These are phyloP conservation scores for Escovopsis sp. DNA, from an alignment of 2,329 filamentous ascomycete genomes.

Conservation along the genomic window DNA sequence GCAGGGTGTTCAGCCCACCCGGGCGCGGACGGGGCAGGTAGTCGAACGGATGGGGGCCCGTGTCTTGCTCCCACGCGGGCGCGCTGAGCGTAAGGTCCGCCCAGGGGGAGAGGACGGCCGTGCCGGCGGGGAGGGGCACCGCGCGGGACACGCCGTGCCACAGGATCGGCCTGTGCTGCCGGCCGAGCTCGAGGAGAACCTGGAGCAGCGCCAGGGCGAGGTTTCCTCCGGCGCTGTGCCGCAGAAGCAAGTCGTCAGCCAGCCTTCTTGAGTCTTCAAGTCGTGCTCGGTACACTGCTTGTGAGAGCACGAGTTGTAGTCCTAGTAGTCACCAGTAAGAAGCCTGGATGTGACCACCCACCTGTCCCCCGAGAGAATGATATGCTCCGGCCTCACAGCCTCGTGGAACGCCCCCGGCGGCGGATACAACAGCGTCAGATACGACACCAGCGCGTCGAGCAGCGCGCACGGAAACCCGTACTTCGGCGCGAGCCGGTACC, in stretches of 20 bases:
- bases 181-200: slow-evolving; percentile 47
- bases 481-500: slow-evolving; percentile 62
- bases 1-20: slow-evolving; percentile 13
- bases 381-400: slow-evolving; percentile 45
- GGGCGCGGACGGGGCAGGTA: slow-evolving; percentile 34
- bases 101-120: slow-evolving; percentile 53
- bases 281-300: background rate
- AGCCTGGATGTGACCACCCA: slow-evolving; percentile 18
- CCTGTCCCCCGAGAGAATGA: slow-evolving; percentile 60
- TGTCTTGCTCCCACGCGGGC: slow-evolving; percentile 13
- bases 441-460: slow-evolving; percentile 57
- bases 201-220: slow-evolving; percentile 52
- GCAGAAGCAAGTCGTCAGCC: background rate
- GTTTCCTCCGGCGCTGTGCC: slow-evolving; percentile 53
- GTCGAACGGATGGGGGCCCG: slow-evolving; percentile 17
- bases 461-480: slow-evolving; percentile 60
- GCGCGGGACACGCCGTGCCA: slow-evolving; percentile 45
- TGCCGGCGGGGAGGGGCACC: slow-evolving; percentile 51
- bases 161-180: slow-evolving; percentile 28
- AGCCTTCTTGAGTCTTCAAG: background rate
- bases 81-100: slow-evolving; percentile 49
- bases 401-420: slow-evolving; percentile 51
- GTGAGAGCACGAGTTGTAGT: too few relatives aligned
- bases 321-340: too few relatives aligned
- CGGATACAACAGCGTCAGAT: slow-evolving; percentile 58